These are phyloP conservation scores for Neurospora crassa DNA, from an alignment of 2,329 filamentous ascomycete genomes.

Conservation along the genomic window DNA sequence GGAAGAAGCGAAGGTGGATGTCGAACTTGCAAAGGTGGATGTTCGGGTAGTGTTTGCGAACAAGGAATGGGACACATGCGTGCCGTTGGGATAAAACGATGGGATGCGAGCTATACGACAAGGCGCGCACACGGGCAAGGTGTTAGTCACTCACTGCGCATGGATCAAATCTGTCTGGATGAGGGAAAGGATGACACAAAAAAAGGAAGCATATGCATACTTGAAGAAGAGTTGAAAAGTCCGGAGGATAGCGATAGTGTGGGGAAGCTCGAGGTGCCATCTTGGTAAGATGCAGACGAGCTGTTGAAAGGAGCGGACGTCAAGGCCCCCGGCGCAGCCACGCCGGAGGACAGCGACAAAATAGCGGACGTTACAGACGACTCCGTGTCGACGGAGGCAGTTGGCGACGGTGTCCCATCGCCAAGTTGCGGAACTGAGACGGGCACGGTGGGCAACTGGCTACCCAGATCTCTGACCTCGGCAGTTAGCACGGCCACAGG, in stretches of 20 bases:
- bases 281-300: slow-evolving; percentile 4
- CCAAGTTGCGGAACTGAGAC: slow-evolving; percentile 7
- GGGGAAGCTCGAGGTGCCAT: slow-evolving; percentile 9
- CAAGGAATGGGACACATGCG: slow-evolving; percentile 11
- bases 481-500: slow-evolving; percentile 28
- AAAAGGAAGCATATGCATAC: slow-evolving; percentile 9
- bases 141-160: slow-evolving; percentile 5
- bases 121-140: background rate
- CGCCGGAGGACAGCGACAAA: slow-evolving; percentile 16
- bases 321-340: slow-evolving; percentile 17
- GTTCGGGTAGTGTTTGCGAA: slow-evolving; percentile 20
- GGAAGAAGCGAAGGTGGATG: slow-evolving; percentile 21
- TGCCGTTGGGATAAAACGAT: slow-evolving; percentile 19
- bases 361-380: slow-evolving; percentile 12
- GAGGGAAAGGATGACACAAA: background rate
- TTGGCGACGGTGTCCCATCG: slow-evolving; percentile 16
- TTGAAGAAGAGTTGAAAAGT: slow-evolving; percentile 16
- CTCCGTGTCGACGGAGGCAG: slow-evolving; percentile 9
- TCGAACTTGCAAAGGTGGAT: slow-evolving; percentile 11
- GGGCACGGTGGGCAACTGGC: slow-evolving; percentile 16
- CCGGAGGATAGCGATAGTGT: slow-evolving; percentile 8
- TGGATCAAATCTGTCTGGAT: background rate
- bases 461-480: slow-evolving; percentile 10
- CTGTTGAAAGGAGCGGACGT: slow-evolving; percentile 24
- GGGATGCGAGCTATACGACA: slow-evolving; percentile 10